Evolutionary conservation across 2,329 filamentous ascomycete genomes (phyloP).

Genomic region (Phialophora chinensis): DNA sequence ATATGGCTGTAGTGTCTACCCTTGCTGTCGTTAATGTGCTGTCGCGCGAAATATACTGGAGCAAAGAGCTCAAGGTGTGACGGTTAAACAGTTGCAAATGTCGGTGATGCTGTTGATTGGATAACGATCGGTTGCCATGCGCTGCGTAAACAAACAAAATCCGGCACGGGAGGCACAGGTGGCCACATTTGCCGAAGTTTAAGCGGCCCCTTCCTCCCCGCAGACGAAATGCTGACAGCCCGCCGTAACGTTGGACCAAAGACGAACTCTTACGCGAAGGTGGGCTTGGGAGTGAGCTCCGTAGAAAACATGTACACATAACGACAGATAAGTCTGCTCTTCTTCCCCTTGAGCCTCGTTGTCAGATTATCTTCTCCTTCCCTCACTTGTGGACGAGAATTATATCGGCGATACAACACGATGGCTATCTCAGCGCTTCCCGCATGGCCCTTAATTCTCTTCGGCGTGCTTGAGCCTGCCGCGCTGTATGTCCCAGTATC

Average conservation of each 20-base stretch:
- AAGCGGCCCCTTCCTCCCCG: background rate
- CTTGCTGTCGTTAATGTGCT: slow-evolving; percentile 27
- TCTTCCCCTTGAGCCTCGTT: background rate
- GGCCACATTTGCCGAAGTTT: slow-evolving; percentile 12
- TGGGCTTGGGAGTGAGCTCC: background rate
- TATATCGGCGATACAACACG: background rate
- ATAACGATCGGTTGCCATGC: background rate
- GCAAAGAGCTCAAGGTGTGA: slow-evolving; percentile 2
- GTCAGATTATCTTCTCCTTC: background rate
- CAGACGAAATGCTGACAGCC: slow-evolving; percentile 3
- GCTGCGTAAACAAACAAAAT: slow-evolving; percentile 14
- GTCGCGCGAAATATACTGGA: slow-evolving; percentile 19
- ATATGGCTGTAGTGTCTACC: slow-evolving; percentile 23
- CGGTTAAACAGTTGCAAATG: background rate
- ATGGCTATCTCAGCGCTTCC: slow-evolving; percentile 68
- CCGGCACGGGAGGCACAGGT: too few relatives aligned
- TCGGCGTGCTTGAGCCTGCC: slow-evolving; percentile 72
- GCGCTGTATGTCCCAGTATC: slow-evolving; percentile 61
- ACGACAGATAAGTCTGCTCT: background rate
- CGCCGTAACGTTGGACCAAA: background rate
- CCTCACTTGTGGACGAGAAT: background rate
- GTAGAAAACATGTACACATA: background rate
- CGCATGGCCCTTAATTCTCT: slow-evolving; percentile 67
- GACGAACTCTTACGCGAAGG: background rate
- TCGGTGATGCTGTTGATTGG: slow-evolving; percentile 16